A percentile compares a stretch with the other conserved stretches of the same genome.
Evolutionary conservation across 164 flowering plant genomes (phyloP).

Genomic region (Nymphaea colorata): DNA sequence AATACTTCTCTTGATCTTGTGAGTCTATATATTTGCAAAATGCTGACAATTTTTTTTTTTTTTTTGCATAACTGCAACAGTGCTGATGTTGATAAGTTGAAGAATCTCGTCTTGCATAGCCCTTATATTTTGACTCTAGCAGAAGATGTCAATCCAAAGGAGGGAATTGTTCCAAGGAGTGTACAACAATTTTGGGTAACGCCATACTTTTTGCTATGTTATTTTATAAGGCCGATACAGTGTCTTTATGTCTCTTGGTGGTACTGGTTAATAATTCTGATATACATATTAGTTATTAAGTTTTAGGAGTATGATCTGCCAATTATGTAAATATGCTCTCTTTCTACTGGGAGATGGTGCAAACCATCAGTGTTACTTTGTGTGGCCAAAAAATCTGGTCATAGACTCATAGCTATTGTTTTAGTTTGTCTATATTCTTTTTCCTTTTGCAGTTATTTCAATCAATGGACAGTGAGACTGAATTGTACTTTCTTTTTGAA

Average conservation of each 20-base stretch:
- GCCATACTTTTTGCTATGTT: not conserved
- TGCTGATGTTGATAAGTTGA: constrained; percentile 90
- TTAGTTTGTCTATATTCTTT: too few species aligned
- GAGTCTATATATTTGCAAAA: not conserved
- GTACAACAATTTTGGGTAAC: constrained; percentile 93
- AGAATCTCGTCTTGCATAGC: constrained; percentile 81
- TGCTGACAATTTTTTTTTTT: not conserved
- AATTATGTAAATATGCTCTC: too few species aligned
- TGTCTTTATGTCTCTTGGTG: not conserved
- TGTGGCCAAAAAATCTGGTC: too few species aligned
- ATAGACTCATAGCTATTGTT: too few species aligned
- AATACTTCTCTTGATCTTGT: not conserved
- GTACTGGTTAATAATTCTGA: too few species aligned
- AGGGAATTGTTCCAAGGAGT: constrained; percentile 73
- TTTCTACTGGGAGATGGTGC: too few species aligned
- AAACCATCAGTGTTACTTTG: too few species aligned
- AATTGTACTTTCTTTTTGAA: constrained; percentile 12
- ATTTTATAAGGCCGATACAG: not conserved
- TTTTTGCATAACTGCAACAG: constrained; percentile 22
- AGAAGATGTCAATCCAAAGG: constrained; percentile 62
- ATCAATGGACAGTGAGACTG: not conserved
- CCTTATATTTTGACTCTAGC: constrained; percentile 81
- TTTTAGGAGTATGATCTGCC: too few species aligned
- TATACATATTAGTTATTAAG: too few species aligned
- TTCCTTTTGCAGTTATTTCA: too few species aligned